Percentiles rank a stretch among this genome's conserved stretches.
These are phyloP conservation scores for Boletus semigastroideus DNA, from an alignment of 1,284 basidiomycete species.

Conservation along the genomic window DNA sequence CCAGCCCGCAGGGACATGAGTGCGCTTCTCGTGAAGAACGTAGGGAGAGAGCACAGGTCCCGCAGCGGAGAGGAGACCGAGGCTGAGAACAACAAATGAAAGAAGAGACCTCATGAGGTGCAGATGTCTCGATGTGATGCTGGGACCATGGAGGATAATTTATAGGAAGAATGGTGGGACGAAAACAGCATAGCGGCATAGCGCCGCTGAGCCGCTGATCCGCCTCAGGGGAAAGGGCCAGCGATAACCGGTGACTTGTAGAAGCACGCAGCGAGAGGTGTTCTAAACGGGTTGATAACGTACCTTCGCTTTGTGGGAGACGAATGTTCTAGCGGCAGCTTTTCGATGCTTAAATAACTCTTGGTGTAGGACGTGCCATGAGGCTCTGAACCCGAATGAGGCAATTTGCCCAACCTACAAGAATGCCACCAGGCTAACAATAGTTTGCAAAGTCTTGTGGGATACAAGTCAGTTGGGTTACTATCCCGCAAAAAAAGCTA, in stretches of 20 bases:
- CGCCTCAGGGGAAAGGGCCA: too few relatives aligned
- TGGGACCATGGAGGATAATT: neutral
- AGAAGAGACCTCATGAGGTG: slow-evolving; percentile 18
- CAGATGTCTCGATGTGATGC: neutral
- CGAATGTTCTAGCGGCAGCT: neutral
- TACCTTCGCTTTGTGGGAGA: neutral
- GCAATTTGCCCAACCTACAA: neutral
- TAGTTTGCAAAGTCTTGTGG: too few relatives aligned
- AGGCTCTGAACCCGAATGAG: too few relatives aligned
- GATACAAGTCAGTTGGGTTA: too few relatives aligned
- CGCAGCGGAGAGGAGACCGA: slow-evolving; percentile 16
- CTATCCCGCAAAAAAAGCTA: too few relatives aligned
- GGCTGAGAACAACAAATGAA: slow-evolving; percentile 15
- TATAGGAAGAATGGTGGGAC: slow-evolving; percentile 19
- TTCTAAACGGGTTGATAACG: neutral
- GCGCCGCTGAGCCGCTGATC: neutral
- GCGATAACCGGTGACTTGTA: too few relatives aligned
- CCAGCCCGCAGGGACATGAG: slow-evolving; percentile 35
- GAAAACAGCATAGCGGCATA: slow-evolving; percentile 10
- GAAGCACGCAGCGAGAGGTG: neutral
- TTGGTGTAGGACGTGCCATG: neutral
- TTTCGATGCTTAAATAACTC: neutral
- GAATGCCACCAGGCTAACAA: too few relatives aligned
- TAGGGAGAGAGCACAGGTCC: slow-evolving; percentile 14
- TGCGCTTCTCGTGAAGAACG: slow-evolving; percentile 35